Percentiles rank a stretch among this genome's conserved stretches.
Evolutionary conservation across 2,329 filamentous ascomycete species (phyloP).

Genomic region (Fusarium sp.): DNA sequence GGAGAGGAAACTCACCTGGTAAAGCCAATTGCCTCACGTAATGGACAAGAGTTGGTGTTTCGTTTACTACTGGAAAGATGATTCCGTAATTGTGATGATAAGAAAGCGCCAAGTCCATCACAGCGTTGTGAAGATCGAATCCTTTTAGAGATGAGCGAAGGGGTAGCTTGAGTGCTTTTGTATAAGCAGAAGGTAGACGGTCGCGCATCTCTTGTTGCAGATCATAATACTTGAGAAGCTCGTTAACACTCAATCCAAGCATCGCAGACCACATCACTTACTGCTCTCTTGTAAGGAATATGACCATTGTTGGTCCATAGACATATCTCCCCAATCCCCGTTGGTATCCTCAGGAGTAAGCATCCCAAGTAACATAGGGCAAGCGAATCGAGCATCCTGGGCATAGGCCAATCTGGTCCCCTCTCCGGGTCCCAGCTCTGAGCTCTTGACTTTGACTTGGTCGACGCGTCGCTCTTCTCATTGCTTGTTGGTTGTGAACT

Average conservation of each 20-base stretch:
- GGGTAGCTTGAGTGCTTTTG: slow-evolving; percentile 63
- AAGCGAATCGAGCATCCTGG: slow-evolving; percentile 76
- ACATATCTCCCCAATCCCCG: slow-evolving; percentile 75
- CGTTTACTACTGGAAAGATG: slow-evolving; percentile 75
- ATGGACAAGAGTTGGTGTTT: slow-evolving; percentile 70
- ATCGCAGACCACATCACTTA: slow-evolving; percentile 48
- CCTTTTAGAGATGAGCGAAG: slow-evolving; percentile 53
- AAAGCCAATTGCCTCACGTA: slow-evolving; percentile 76
- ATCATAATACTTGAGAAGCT: slow-evolving; percentile 57
- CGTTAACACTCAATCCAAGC: neutral
- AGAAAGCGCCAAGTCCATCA: slow-evolving; percentile 67
- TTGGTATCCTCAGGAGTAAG: slow-evolving; percentile 75
- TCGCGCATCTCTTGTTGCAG: slow-evolving; percentile 71
- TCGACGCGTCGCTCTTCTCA: slow-evolving; percentile 21
- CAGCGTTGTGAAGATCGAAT: slow-evolving; percentile 68
- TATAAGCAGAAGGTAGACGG: slow-evolving; percentile 68
- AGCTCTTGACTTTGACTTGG: slow-evolving; percentile 44
- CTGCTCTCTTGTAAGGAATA: slow-evolving; percentile 75
- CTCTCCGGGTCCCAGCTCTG: slow-evolving; percentile 56
- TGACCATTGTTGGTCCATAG: slow-evolving; percentile 72
- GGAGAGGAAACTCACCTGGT: slow-evolving; percentile 63
- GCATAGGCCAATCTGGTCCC: slow-evolving; percentile 62
- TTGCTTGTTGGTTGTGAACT: slow-evolving; percentile 49
- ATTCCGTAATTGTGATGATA: slow-evolving; percentile 75
- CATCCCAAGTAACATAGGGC: slow-evolving; percentile 81